Base-by-base conservation (phyloP, 345 rosid species). In the Gossypium bickii region DNA sequence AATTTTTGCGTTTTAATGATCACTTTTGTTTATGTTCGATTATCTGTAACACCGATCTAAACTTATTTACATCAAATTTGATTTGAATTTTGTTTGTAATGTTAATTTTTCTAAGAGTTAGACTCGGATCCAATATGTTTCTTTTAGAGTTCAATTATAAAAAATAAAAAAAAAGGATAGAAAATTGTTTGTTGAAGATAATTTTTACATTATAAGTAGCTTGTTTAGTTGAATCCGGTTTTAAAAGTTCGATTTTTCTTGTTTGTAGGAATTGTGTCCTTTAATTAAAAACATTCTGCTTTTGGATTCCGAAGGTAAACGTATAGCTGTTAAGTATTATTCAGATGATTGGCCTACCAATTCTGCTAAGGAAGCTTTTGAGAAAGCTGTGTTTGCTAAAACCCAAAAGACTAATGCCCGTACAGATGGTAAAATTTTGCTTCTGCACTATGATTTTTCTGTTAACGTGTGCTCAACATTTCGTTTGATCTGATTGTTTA, bases 331-430 rank as follows among this genome's bases (percentile, higher is more conserved):
- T 56, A 93, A 90, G 80, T 93, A 90, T 77, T 91, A 78, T 79
- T 77, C 88, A 1, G 88, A 87, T 77, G 98, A 91, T 60, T 91
- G 93, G 97, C 89, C 93, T 1, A 89, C 95, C 17, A 91, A 91
- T 70, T 62, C 83, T 9, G 85, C 97, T 12, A 91, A 89, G 83
- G 90, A 89, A 81, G 88, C 89, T n/a, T 93, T 85, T 44, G 98
- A 93, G 86, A 91, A 83, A 76, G 27, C 86, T 13, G 88, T 91
- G 1, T 93, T 87, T 73, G 75, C 83, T 70, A 91, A 91, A 83
- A 90, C 98, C 45, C 87, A 83, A 7, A 89, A 87, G 81, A 86
- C 89, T 27, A 90, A 85, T 83, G 93, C 93, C 1, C 82, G 90
- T 1, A 85, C 90, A 12, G 98, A 93, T 81, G 97, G 98, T 91